phyloP scores from a whole-genome alignment of 2,329 filamentous ascomycete species.

The Cyphellophora attinorum region DNA sequence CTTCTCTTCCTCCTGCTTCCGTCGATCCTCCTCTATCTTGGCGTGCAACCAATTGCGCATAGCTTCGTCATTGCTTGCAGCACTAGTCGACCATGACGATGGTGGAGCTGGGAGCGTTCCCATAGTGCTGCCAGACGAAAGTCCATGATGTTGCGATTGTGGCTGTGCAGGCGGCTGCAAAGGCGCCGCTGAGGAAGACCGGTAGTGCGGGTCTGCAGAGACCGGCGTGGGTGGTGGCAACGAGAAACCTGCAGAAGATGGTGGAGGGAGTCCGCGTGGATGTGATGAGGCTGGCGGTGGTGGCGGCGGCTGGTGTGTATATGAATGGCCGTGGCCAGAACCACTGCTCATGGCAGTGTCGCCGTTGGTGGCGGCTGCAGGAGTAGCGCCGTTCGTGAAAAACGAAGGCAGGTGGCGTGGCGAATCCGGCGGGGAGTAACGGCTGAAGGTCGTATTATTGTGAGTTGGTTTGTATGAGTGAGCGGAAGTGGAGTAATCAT shows the following conservation, averaged over 20 bases:
- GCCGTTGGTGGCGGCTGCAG: not conserved
- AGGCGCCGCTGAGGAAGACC: not conserved
- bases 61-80: slow-evolving; percentile 58
- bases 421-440: slow-evolving; percentile 30
- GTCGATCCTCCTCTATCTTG: slow-evolving; percentile 63
- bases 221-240: slow-evolving; percentile 13
- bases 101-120: slow-evolving; percentile 50
- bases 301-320: too few species aligned
- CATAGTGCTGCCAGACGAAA: slow-evolving; percentile 15
- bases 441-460: slow-evolving; percentile 22
- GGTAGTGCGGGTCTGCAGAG: not conserved
- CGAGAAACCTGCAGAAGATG: slow-evolving; percentile 40
- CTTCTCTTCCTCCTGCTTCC: slow-evolving; percentile 65
- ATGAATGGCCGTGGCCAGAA: slow-evolving; percentile 1
- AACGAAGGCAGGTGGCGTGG: slow-evolving; percentile 23
- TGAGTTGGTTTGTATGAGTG: slow-evolving; percentile 31
- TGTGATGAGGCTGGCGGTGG: slow-evolving; percentile 22
- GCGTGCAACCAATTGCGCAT: slow-evolving; percentile 64
- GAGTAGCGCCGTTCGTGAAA: slow-evolving; percentile 28
- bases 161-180: not conserved
- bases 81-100: slow-evolving; percentile 55
- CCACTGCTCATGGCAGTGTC: slow-evolving; percentile 1
- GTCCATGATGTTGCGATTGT: slow-evolving; percentile 24
- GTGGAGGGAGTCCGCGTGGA: slow-evolving; percentile 60
- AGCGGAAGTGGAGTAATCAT: slow-evolving; percentile 32